Base-by-base conservation (phyloP, 2,329 filamentous ascomycete genomes). In the Bipolaris sorokiniana region DNA sequence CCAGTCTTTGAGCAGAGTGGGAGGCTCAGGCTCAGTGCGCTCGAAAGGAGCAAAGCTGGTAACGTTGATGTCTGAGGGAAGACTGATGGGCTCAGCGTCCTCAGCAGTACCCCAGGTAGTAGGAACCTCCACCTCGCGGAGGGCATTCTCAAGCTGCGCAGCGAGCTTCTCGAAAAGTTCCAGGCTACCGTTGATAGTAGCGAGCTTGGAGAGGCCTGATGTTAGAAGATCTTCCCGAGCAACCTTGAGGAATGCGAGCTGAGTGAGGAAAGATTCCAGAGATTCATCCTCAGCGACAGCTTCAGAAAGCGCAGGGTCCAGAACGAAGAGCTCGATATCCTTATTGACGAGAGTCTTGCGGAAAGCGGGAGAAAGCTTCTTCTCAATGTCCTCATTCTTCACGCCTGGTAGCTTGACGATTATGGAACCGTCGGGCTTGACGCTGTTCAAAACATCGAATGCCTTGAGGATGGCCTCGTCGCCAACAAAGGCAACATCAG, bases 371-470 rank as follows among this genome's bases (percentile, higher is more conserved):
- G 91, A 86, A 5, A 99, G 81, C 67, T 90, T 88, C 84, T 96
- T 96, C 81, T 98, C 94, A 6, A 93, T 76, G 34, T 97, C 92
- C 42, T 96, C 94, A 49, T 92, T 86, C 79, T 96, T 97, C 75
- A 91, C 86, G 65, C 87, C 88, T 26, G 91, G 84, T 22, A 95
- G 83, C 70, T 88, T 90, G 40, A 97, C 71, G 53, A 97, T 84
- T 42, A 97, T 77, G 62, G 87, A 89, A 52, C 90, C 90, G 51
- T 86, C 86, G 38, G 84, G 69, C 78, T 90, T 91, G 61, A 94
- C 80, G 48, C 84, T 88, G 62, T 87, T 84, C 34, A 93, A 74
- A 20, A 96, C 81, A 64, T 94, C 87, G 54, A 97, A 83, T 22
- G 92, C 88, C 64, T 89, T 87, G 15, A 99, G 81, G 2, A 99